Evolutionary conservation across 1,139 yeast species (phyloP).

Genomic region (Zygosaccharomyces pseudobailii): DNA sequence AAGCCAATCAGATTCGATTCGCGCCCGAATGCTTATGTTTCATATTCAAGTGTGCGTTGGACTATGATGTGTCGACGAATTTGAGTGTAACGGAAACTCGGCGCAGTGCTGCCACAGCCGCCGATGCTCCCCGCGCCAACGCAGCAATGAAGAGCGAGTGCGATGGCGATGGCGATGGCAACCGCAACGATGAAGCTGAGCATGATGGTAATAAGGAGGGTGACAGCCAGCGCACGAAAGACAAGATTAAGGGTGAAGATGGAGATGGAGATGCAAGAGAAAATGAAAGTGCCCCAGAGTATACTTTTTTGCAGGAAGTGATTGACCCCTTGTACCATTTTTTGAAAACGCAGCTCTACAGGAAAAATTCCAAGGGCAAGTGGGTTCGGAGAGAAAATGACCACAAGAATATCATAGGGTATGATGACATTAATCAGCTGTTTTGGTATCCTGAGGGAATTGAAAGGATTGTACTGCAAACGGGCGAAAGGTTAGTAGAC

Average conservation of each 20-base stretch:
- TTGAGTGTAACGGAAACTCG: conserved; percentile 9
- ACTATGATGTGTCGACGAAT: conserved; percentile 40
- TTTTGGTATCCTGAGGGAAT: conserved; percentile 77
- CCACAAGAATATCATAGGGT: conserved; percentile 69
- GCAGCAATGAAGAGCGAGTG: not conserved
- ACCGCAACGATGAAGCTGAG: not conserved
- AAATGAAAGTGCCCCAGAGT: conserved; percentile 23
- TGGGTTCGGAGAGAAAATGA: conserved; percentile 55
- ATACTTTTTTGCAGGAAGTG: conserved; percentile 54
- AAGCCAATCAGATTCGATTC: conserved; percentile 75
- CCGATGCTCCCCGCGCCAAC: conserved; percentile 4
- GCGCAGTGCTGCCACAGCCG: conserved; percentile 25
- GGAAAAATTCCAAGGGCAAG: conserved; percentile 34
- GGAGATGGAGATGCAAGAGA: not conserved
- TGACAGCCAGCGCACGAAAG: not conserved
- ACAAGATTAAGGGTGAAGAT: not conserved
- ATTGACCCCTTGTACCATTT: conserved; percentile 73
- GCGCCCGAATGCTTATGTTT: conserved; percentile 86
- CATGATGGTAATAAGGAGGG: not conserved
- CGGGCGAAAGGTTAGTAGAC: conserved; percentile 44
- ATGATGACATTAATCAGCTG: conserved; percentile 80
- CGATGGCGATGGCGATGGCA: not conserved
- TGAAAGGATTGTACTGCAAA: conserved; percentile 41
- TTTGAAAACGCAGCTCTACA: conserved; percentile 53
- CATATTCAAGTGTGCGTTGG: conserved; percentile 71